Conservation (phyloP, 2,329 filamentous ascomycete genomes). For the Beauveria pseudobassiana region DNA sequence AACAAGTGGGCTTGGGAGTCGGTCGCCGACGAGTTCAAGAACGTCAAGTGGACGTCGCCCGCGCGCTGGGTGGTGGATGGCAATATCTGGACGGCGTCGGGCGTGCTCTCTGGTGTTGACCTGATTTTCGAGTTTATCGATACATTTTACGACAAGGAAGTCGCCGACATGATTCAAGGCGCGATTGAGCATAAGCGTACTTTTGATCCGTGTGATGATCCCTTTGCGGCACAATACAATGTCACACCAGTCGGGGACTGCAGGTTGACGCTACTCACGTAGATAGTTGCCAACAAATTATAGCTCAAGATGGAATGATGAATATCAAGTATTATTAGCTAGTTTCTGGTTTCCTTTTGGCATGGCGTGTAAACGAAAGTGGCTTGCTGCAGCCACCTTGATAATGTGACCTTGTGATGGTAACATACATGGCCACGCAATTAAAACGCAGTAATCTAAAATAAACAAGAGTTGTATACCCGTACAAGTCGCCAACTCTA, state of each 20-base stretch:
- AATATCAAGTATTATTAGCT: no score
- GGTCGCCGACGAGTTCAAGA: conserved; percentile 36
- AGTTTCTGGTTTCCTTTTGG: no score
- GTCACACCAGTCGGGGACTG: conserved; percentile 11
- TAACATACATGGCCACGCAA: no score
- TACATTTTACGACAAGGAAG: conserved; percentile 7
- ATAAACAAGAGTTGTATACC: no score
- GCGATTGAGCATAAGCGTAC: conserved; percentile 13
- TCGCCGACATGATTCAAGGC: conserved; percentile 7
- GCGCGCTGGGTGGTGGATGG: conserved; percentile 59
- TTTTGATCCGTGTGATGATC: conserved; percentile 15
- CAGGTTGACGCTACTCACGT: background rate
- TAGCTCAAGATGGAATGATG: no score
- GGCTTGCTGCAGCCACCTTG: no score
- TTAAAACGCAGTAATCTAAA: no score
- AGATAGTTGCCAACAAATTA: no score
- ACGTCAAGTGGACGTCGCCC: conserved; percentile 49
- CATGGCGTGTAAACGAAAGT: no score
- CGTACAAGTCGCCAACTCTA: background rate
- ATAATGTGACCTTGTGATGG: no score
- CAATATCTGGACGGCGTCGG: conserved; percentile 58
- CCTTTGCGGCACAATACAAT: conserved; percentile 13
- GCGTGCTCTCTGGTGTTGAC: conserved; percentile 23
- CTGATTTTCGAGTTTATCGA: conserved; percentile 16
- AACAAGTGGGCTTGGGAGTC: conserved; percentile 52